Conservation (phyloP, 2,329 filamentous ascomycete genomes). For the Arthroderma sp. region DNA sequence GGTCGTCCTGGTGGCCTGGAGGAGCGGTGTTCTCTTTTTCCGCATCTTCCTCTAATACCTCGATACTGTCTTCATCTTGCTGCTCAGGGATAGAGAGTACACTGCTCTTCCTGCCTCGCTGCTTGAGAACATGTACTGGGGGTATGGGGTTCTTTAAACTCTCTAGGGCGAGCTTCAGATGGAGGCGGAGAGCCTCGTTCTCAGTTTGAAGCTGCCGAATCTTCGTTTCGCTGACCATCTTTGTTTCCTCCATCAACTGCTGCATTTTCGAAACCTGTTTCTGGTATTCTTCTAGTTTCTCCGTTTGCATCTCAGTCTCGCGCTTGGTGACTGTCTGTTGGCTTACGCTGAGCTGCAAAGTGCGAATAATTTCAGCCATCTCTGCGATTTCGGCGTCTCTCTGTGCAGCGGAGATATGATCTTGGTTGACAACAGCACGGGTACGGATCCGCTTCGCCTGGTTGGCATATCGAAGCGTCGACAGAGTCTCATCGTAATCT, state of each 20-base stretch:
- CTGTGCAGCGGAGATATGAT: conserved; percentile 81
- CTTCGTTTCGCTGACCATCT: conserved; percentile 83
- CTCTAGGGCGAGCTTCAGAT: conserved; percentile 73
- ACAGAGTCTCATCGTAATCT: conserved; percentile 95
- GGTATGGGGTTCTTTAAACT: conserved; percentile 89
- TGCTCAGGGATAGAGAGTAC: conserved; percentile 25
- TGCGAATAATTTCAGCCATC: conserved; percentile 90
- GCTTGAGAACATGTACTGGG: conserved; percentile 24
- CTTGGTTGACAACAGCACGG: conserved; percentile 87
- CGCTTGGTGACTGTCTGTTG: conserved; percentile 55
- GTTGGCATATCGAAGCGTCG: conserved; percentile 90
- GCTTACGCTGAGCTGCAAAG: conserved; percentile 62
- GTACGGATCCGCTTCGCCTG: conserved; percentile 96
- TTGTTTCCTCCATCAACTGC: conserved; percentile 87
- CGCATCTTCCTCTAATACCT: conserved; percentile 46
- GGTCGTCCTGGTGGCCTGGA: conserved; percentile 19
- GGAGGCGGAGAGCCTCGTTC: conserved; percentile 77
- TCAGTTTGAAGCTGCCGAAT: conserved; percentile 80
- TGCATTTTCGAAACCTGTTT: conserved; percentile 81
- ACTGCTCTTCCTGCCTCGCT: conserved; percentile 23
- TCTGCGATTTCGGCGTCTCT: conserved; percentile 85
- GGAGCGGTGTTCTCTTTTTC: conserved; percentile 31
- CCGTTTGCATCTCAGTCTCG: conserved; percentile 64
- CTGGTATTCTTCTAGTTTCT: conserved; percentile 89
- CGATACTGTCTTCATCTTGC: conserved; percentile 24